Evolutionary conservation across 1,139 yeast species (phyloP), one percentile per base, ranked within the genome.

Genomic region (Candida sanyaensis): DNA sequence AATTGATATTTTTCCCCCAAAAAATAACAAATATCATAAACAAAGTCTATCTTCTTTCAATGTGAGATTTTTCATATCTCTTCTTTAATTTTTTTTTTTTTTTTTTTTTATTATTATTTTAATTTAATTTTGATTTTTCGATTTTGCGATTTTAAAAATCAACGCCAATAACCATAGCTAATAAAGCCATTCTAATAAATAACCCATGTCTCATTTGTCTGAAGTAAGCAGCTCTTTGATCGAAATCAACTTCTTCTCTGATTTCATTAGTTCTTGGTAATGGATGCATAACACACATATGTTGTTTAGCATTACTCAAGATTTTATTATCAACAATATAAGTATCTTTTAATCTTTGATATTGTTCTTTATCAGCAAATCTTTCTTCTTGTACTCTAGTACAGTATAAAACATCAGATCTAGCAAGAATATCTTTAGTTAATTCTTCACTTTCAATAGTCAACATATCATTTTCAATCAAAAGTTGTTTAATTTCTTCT

Each of bases 221-320:
- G 79, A 93, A 93, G 77, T 93, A 93, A 52, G 98, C 98, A 56
- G 99, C 98, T 71, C 99, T 88, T 71, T 92, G 97, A 71, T 95
- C 99, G 64, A 92, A 93, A 71, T 95, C 99, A 61, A 95, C 98
- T 75, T 95, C 99, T 73, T 91, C 98, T 64, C 89, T 87, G 60
- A 95, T 92, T 75, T 95, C 99, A 61, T 84, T 87, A 57, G 90
- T 91, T 73, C 99, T 88, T 67, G 99, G 99, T 62, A 95, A 82
- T 68, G 99, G 99, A 69, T 95, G 99, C 96, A 95, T 87, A 55
- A 95, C 88, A 71, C 97, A 91, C 99, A 93, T 93, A 73, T 93
- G 97, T 70, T 90, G 91, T 77, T 95, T 95, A 60, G 99, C 98
- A 67, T 87, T 84, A 44, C 91, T 80, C 66, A 95, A 80, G 55